Base-by-base conservation (phyloP, 164 flowering plant species). In the Platanus orientalis region DNA sequence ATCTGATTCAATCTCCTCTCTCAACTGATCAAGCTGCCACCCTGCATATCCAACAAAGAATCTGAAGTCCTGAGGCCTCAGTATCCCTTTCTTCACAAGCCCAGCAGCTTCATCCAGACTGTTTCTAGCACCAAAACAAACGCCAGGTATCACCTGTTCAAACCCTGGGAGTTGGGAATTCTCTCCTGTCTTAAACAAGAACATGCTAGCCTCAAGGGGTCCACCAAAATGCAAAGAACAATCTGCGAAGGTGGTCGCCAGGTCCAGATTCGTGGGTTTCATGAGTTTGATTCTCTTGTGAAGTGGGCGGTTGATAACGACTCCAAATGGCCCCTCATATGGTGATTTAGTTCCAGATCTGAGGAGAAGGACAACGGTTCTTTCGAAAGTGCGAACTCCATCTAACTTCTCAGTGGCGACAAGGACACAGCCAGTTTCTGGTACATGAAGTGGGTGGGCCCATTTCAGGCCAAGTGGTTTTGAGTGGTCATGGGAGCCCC, bases 341-440 rank as follows among this genome's bases (percentile, higher is more conserved):
- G 90, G 91, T 65, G 88, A 82, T 54, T 78, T 77, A 51, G 83
- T 84, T 55, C 97, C 96, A 12, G 90, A 78, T 75, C 89, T 78
- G 49, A 94, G 86, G 44, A 91, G 93, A 36, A 94, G 85, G 67
- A 90, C 83, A 21, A 90, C 92, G 17, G 88, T 83, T 60, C 80
- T 74, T 67, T 86, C 91, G 69, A 92, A 92, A 6, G 78, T 68
- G 25, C 71, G 81, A 49, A 83, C 83, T 5, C 92, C 92, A 62
- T 94, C 99, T 16, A 94, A 95, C 82, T 84, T 88, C 70, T 91
- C 97, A 1, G 96, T 89, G 48, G 99, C 96, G 42, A 94, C 83
- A 54, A 94, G 95, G 45, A 94, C 80, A 57, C 97, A 91, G 58
- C 99, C 99, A 14, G 84, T 71, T 75, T 91, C 96, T 1, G 94